Conservation (phyloP, 345 rosid genomes). For the Aegle marmelos region DNA sequence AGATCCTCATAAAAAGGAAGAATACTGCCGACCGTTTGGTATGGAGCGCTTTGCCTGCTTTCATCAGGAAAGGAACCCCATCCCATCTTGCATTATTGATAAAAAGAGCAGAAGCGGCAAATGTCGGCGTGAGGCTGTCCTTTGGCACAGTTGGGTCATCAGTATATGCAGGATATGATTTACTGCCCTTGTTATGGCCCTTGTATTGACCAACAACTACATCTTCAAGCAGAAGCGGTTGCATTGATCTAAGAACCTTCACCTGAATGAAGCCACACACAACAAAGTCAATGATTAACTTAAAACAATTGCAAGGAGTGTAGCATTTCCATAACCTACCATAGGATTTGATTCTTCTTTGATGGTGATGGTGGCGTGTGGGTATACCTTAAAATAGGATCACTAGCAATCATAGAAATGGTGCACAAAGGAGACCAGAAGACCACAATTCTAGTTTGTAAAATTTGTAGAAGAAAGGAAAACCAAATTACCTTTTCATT, state of each 20-base stretch:
- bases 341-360: background rate
- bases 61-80: conserved; percentile 93
- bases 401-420: background rate
- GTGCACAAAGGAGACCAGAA: background rate
- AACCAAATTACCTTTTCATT: conserved; percentile 73
- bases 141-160: conserved; percentile 79
- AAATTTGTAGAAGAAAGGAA: too few relatives aligned
- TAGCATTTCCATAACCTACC: background rate
- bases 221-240: conserved; percentile 67
- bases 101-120: conserved; percentile 89
- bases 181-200: conserved; percentile 67
- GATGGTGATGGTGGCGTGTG: background rate
- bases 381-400: background rate
- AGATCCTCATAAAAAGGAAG: background rate
- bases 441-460: background rate
- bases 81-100: conserved; percentile 94
- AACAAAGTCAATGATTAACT: background rate
- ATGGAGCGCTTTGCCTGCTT: conserved; percentile 91
- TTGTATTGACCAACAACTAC: conserved; percentile 84
- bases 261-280: conserved; percentile 39
- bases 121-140: conserved; percentile 76
- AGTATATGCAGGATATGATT: conserved; percentile 56
- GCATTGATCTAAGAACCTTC: conserved; percentile 89
- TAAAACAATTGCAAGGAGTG: background rate
- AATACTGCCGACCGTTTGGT: conserved; percentile 46